A percentile compares a stretch with the other conserved stretches of the same genome.
phyloP scores from a whole-genome alignment of 495 filamentous ascomycete genomes.

The Lasiosphaeria hispida region DNA sequence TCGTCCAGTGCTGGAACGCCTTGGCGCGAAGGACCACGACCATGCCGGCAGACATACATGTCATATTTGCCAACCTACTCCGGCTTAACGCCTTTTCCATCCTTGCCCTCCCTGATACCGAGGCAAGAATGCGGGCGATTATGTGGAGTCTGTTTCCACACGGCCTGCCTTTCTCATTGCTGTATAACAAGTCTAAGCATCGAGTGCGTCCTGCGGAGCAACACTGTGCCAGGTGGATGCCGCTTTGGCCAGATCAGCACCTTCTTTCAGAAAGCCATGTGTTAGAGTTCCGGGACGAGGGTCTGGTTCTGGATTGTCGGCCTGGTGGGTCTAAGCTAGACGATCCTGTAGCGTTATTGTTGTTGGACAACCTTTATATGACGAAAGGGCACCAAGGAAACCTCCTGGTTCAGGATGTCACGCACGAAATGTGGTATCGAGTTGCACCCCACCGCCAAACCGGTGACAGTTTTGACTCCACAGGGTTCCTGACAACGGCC shows the following conservation, averaged over 20 bases:
- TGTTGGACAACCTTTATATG: too few relatives aligned
- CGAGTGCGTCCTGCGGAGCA: conserved; percentile 1
- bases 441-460: neutral
- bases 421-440: neutral
- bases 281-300: neutral
- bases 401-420: neutral
- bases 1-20: conserved; percentile 3
- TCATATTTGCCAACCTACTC: conserved; percentile 2
- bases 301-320: neutral
- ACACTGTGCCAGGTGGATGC: conserved; percentile 1
- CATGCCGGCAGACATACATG: neutral
- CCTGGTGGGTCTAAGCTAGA: neutral
- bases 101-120: neutral
- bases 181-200: neutral
- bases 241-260: neutral
- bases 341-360: neutral
- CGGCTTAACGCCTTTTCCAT: conserved; percentile 7
- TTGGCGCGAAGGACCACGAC: conserved; percentile 2
- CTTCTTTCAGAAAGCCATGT: neutral
- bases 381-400: neutral
- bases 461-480: neutral
- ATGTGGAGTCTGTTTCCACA: conserved; percentile 1
- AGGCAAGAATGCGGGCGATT: neutral
- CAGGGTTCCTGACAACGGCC: neutral
- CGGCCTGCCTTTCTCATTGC: neutral